Percentiles rank a stretch among this genome's conserved stretches.
Conservation (phyloP, 2,329 filamentous ascomycete genomes). For the Daldinia sp. region DNA sequence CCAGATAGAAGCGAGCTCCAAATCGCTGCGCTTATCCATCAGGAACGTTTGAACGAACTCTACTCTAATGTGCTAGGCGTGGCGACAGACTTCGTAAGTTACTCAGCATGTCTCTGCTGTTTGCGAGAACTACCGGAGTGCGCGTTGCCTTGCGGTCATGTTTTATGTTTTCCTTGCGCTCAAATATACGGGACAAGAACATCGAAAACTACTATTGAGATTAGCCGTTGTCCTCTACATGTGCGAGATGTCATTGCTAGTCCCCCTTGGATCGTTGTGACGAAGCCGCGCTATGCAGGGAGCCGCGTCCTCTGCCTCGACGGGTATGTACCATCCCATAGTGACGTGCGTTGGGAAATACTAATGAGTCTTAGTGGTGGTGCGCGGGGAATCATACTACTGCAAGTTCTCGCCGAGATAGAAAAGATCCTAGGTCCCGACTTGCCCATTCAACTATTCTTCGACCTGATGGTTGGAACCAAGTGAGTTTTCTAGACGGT, state of each 20-base stretch:
- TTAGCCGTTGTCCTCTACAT: slow-evolving; percentile 45
- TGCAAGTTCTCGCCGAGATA: slow-evolving; percentile 43
- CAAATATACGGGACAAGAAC: slow-evolving; percentile 45
- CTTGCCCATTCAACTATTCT: slow-evolving; percentile 46
- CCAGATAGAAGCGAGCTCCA: slow-evolving; percentile 43
- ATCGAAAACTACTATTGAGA: slow-evolving; percentile 47
- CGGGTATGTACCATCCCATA: slow-evolving; percentile 34
- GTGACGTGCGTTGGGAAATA: background rate
- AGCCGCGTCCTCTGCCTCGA: slow-evolving; percentile 44
- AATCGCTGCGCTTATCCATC: slow-evolving; percentile 44
- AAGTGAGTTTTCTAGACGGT: slow-evolving; percentile 37
- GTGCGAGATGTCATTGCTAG: slow-evolving; percentile 43
- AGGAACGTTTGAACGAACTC: slow-evolving; percentile 45
- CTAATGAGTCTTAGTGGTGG: slow-evolving; percentile 39
- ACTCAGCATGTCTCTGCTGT: slow-evolving; percentile 47
- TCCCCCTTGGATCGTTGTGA: slow-evolving; percentile 44
- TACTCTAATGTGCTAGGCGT: slow-evolving; percentile 44
- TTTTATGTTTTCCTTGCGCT: slow-evolving; percentile 44
- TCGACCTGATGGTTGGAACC: slow-evolving; percentile 46
- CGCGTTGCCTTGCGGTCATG: slow-evolving; percentile 46
- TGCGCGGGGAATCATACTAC: slow-evolving; percentile 43
- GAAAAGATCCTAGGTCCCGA: slow-evolving; percentile 45
- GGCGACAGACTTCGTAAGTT: slow-evolving; percentile 43
- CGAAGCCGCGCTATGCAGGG: slow-evolving; percentile 45
- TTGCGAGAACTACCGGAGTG: slow-evolving; percentile 47